Evolutionary conservation across 331 rosid species (phyloP).

Genomic region (Saraca asoca): DNA sequence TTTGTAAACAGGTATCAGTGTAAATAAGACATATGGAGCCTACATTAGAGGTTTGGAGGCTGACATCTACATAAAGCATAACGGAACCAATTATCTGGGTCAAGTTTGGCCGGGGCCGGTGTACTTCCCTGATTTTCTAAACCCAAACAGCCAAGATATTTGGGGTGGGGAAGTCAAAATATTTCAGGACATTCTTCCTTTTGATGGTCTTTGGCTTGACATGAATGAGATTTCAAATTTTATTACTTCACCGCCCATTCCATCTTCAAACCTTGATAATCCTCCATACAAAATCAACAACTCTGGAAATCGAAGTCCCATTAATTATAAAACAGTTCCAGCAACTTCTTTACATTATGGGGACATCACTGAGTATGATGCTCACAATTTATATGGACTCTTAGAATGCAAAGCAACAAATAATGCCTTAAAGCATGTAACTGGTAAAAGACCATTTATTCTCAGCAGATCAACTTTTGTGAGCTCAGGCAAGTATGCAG

Average conservation of each 20-base stretch:
- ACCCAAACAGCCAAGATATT: too few relatives aligned
- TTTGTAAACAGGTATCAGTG: conserved; percentile 56
- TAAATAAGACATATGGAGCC: conserved; percentile 58
- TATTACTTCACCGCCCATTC: conserved; percentile 51
- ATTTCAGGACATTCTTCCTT: conserved; percentile 53
- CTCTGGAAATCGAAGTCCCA: conserved; percentile 38
- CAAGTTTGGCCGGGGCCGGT: too few relatives aligned
- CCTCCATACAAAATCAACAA: conserved; percentile 81
- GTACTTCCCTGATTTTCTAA: too few relatives aligned
- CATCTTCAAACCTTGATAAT: conserved; percentile 65
- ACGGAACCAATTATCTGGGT: conserved; percentile 67
- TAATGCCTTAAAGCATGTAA: conserved; percentile 51
- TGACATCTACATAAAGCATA: conserved; percentile 63
- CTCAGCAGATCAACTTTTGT: conserved; percentile 83
- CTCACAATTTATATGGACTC: conserved; percentile 71
- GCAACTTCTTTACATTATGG: conserved; percentile 66
- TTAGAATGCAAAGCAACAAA: conserved; percentile 65
- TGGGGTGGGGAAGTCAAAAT: conserved; percentile 71
- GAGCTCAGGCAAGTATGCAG: conserved; percentile 80
- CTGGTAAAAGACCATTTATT: conserved; percentile 79
- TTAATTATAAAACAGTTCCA: conserved; percentile 55
- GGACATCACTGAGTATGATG: conserved; percentile 67
- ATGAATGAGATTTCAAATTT: conserved; percentile 78
- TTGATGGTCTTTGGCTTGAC: conserved; percentile 90
- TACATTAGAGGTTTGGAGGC: conserved; percentile 61